Base-by-base conservation (phyloP, 2,329 filamentous ascomycete genomes). In the Knoxdaviesia capensis region DNA sequence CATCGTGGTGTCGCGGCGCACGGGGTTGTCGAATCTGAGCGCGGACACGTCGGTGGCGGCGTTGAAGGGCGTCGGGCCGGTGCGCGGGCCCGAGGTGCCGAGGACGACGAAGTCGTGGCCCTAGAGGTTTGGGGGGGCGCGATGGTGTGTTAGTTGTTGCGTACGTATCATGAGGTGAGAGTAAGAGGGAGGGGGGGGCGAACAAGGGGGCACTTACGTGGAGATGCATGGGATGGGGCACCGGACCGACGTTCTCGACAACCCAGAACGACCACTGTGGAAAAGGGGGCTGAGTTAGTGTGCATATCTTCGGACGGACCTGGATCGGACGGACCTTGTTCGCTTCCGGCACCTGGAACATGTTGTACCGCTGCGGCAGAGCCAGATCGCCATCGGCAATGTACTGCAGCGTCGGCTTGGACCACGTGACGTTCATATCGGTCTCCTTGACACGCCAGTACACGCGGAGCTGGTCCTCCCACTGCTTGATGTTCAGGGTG, bases 1-100 rank as follows among this genome's bases (percentile, higher is more conserved):
- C 47, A 66, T 59, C 5, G 66, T 66, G 2, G 66, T 64, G 48
- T 73, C 68, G 34, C 69, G 60, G 7, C 69, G 64, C 30, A 65
- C 60, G 1, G 69, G 67, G 50, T 71, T 72, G 32, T 57, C 49
- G 38, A 60, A 60, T 45, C 62, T 60, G 20, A 62, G 60, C 5
- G 60, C 52, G 8, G 50, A 48, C 0, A 55, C 49, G 6, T 56
- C 55, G 20, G 55, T 53, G n/a, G 46, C 48, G 38, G 43, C 49
- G 51, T 52, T 59, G 48, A 52, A 52, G 33, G 32, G 40, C 38
- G 34, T 47, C 39, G 32, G 48, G n/a, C 6, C 35, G 36, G 20
- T 48, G 31, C 6, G 34, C 39, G 45, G 36, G 38, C 32, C 40
- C 6, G 53, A 52, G 34, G 45, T 46, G 29, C 56, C 54, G 5